phyloP scores from a whole-genome alignment of 2,329 filamentous ascomycete genomes.

The Botrytis deweyae region DNA sequence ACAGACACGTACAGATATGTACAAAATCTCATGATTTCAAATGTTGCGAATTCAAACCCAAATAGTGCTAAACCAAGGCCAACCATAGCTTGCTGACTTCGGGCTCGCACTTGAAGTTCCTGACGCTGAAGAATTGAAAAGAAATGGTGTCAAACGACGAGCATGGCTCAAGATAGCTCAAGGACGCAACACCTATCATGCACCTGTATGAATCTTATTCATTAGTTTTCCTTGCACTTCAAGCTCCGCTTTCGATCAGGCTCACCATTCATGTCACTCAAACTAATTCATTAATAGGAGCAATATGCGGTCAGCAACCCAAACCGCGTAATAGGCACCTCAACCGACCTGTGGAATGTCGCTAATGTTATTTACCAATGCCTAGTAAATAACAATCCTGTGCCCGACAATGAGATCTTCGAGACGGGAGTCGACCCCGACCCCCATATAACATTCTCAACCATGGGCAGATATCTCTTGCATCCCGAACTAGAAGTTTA shows the following conservation, averaged over 20 bases:
- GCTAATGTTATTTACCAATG: neutral
- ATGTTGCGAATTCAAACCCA: neutral
- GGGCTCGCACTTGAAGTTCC: slow-evolving; percentile 6
- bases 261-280: neutral
- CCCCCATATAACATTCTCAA: neutral
- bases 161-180: neutral
- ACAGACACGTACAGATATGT: neutral
- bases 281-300: neutral
- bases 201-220: neutral
- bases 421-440: neutral
- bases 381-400: fast-evolving
- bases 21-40: neutral
- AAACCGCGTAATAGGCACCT: neutral
- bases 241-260: neutral
- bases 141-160: neutral
- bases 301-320: neutral
- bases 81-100: slow-evolving; percentile 15
- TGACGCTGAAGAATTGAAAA: neutral
- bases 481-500: neutral
- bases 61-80: neutral
- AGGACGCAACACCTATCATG: neutral
- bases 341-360: slow-evolving; percentile 1
- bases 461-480: neutral
- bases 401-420: neutral
- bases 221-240: neutral